Conservation (phyloP, 2,329 filamentous ascomycete genomes). For the Alternaria sp. region DNA sequence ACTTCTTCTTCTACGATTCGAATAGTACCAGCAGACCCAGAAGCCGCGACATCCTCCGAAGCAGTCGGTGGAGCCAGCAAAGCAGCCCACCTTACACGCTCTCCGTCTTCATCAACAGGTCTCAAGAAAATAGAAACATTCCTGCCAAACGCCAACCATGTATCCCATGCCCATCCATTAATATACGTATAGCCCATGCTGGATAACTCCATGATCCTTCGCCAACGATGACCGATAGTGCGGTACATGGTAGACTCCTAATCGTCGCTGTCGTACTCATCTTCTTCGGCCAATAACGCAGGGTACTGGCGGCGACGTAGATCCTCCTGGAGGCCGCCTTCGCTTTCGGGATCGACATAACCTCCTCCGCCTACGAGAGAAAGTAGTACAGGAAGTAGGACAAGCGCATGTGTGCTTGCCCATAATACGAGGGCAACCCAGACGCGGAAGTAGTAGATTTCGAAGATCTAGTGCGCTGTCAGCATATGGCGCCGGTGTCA, state of each 20-base stretch:
- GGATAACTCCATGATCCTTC: background rate
- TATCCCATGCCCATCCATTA: background rate
- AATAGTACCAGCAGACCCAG: background rate
- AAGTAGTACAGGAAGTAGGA: slow-evolving; percentile 90
- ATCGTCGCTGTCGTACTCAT: slow-evolving; percentile 69
- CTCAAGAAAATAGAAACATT: background rate
- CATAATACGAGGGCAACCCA: slow-evolving; percentile 93
- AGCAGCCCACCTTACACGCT: background rate
- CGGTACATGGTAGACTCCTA: slow-evolving; percentile 19
- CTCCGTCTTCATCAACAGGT: background rate
- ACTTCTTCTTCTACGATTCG: background rate
- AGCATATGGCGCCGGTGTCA: background rate
- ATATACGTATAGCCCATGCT: background rate
- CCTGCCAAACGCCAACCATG: background rate
- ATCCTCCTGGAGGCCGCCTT: slow-evolving; percentile 90
- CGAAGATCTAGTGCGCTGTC: slow-evolving; percentile 73
- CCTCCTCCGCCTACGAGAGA: slow-evolving; percentile 84
- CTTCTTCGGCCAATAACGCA: slow-evolving; percentile 75
- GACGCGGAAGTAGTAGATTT: slow-evolving; percentile 98
- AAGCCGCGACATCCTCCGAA: background rate
- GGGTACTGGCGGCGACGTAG: slow-evolving; percentile 81
- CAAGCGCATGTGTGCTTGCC: slow-evolving; percentile 85
- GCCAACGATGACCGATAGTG: background rate
- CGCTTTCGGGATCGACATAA: slow-evolving; percentile 86
- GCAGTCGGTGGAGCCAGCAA: background rate